These are phyloP conservation scores for Hypomyces perniciosus DNA, from an alignment of 2,329 filamentous ascomycete species.

Conservation along the genomic window DNA sequence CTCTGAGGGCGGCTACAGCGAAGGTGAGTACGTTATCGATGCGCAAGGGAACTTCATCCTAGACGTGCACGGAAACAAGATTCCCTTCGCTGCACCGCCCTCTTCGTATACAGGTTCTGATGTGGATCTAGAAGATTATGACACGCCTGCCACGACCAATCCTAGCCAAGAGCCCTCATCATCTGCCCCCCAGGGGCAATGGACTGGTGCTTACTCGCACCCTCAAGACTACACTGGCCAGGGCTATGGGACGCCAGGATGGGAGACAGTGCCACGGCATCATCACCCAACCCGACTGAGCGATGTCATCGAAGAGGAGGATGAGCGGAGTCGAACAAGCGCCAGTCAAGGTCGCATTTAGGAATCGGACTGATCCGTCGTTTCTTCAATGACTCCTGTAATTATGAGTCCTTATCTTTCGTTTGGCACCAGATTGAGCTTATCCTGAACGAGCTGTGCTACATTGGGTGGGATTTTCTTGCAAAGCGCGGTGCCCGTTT, in stretches of 20 bases:
- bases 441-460: background rate
- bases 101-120: slow-evolving; percentile 45
- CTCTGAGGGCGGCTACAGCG: slow-evolving; percentile 59
- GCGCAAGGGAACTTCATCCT: slow-evolving; percentile 54
- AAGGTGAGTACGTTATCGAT: slow-evolving; percentile 67
- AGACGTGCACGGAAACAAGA: slow-evolving; percentile 55
- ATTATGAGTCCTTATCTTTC: background rate
- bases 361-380: slow-evolving; percentile 17
- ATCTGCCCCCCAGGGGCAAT: slow-evolving; percentile 29
- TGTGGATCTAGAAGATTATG: slow-evolving; percentile 50
- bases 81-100: slow-evolving; percentile 44
- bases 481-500: background rate
- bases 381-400: background rate
- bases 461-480: background rate
- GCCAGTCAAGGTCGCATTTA: slow-evolving; percentile 54
- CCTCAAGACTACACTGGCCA: slow-evolving; percentile 59
- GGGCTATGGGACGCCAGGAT: slow-evolving; percentile 61
- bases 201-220: slow-evolving; percentile 36
- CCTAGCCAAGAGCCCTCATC: slow-evolving; percentile 31
- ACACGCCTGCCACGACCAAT: slow-evolving; percentile 43
- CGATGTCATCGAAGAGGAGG: slow-evolving; percentile 81
- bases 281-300: slow-evolving; percentile 85
- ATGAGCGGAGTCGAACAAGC: slow-evolving; percentile 72
- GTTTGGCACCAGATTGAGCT: background rate
- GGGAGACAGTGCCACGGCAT: slow-evolving; percentile 72